Evolutionary conservation across 768 basidiomycete genomes (phyloP).

Genomic region (Pisolithus tinctorius): DNA sequence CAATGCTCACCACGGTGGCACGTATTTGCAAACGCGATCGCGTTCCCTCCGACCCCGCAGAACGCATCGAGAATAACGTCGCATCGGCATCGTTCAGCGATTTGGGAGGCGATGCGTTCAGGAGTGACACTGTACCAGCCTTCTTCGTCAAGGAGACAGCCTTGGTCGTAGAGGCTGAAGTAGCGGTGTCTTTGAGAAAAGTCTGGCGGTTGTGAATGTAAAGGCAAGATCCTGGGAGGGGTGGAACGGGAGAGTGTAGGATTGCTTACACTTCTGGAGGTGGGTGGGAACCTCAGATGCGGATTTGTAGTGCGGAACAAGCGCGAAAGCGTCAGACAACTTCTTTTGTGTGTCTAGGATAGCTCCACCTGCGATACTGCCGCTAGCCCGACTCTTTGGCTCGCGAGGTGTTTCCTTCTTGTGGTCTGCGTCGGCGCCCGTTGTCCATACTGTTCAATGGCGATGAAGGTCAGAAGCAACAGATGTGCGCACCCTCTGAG

Average conservation of each 20-base stretch:
- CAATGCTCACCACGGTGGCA: constrained; percentile 78
- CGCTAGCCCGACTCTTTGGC: neutral
- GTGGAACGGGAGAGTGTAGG: neutral
- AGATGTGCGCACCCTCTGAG: constrained; percentile 10
- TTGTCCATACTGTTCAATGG: neutral
- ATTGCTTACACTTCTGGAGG: constrained; percentile 72
- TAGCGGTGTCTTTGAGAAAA: constrained; percentile 78
- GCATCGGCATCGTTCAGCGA: constrained; percentile 87
- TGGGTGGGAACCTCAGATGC: constrained; percentile 66
- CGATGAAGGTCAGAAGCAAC: constrained; percentile 2
- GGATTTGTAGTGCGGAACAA: constrained; percentile 66
- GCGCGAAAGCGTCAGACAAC: constrained; percentile 61
- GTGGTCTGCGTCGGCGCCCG: neutral
- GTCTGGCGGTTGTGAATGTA: constrained; percentile 41
- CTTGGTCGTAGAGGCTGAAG: constrained; percentile 73
- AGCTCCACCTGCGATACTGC: too few species aligned
- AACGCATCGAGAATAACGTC: constrained; percentile 87
- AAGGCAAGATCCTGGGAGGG: neutral
- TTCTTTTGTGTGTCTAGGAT: constrained; percentile 25
- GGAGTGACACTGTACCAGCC: constrained; percentile 99
- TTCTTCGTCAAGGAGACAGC: constrained; percentile 86
- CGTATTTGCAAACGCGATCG: constrained; percentile 94
- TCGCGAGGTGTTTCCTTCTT: neutral
- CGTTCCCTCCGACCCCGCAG: constrained; percentile 96
- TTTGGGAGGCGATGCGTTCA: constrained; percentile 85